Evolutionary conservation across 805 yeast genomes (phyloP).

Genomic region (Spathaspora gorwiae): DNA sequence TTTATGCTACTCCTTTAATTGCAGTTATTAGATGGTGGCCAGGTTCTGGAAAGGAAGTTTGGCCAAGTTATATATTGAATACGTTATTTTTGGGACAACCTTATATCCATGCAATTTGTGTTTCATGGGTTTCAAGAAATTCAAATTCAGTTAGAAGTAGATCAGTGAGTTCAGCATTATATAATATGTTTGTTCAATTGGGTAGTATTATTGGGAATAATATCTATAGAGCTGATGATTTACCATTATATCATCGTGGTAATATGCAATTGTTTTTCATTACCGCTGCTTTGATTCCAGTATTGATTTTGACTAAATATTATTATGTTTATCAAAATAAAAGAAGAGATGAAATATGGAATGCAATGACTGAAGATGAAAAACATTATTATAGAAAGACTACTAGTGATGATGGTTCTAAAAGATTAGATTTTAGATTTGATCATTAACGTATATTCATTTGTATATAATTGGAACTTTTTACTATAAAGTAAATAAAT

Average conservation of each 20-base stretch:
- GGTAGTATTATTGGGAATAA: slow-evolving; percentile 52
- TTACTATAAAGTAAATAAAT: no score
- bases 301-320: slow-evolving; percentile 24
- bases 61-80: slow-evolving; percentile 12
- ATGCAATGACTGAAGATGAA: slow-evolving; percentile 43
- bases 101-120: slow-evolving; percentile 18
- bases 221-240: slow-evolving; percentile 53
- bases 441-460: slow-evolving; percentile 14
- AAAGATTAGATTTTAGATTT: slow-evolving; percentile 48
- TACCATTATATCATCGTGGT: slow-evolving; percentile 58
- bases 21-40: slow-evolving; percentile 9
- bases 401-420: slow-evolving; percentile 52
- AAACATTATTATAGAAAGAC: slow-evolving; percentile 40
- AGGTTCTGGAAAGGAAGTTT: slow-evolving; percentile 7
- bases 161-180: slow-evolving; percentile 61
- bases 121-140: slow-evolving; percentile 56
- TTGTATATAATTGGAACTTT: no score
- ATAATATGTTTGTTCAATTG: slow-evolving; percentile 60
- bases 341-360: slow-evolving; percentile 48
- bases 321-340: slow-evolving; percentile 42
- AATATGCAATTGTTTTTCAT: slow-evolving; percentile 40
- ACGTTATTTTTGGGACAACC: slow-evolving; percentile 25
- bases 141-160: slow-evolving; percentile 60
- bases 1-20: slow-evolving; percentile 5
- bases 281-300: slow-evolving; percentile 25